phyloP scores from a whole-genome alignment of 495 filamentous ascomycete genomes.

The Mytilinidion resinicola region DNA sequence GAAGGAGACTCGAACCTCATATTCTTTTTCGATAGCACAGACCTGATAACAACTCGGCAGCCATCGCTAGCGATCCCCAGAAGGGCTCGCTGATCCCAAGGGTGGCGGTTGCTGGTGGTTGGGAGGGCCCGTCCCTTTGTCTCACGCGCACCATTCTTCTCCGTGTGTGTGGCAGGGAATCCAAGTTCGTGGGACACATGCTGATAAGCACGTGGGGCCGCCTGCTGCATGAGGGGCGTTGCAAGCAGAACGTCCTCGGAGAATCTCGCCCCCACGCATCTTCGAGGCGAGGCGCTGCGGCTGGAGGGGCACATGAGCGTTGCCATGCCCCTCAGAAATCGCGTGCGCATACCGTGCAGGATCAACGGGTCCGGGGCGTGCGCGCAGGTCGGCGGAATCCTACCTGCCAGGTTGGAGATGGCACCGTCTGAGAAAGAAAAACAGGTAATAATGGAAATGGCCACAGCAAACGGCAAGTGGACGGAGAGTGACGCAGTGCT shows the following conservation, averaged over 20 bases:
- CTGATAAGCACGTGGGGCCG: conserved; percentile 3
- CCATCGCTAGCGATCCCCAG: neutral
- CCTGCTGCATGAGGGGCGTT: neutral
- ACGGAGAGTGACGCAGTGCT: neutral
- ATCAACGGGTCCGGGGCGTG: neutral
- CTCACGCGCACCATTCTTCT: neutral
- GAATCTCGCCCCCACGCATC: neutral
- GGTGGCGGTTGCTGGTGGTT: neutral
- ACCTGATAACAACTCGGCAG: neutral
- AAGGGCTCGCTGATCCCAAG: neutral
- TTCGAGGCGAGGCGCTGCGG: neutral
- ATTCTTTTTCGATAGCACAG: neutral
- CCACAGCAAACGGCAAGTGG: neutral
- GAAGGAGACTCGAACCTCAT: neutral
- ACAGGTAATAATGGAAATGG: neutral
- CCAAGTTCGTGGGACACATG: conserved; percentile 4
- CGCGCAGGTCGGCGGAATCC: neutral
- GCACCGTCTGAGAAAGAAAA: neutral
- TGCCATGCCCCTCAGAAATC: neutral
- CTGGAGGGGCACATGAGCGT: neutral
- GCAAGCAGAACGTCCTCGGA: neutral
- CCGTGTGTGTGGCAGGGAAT: neutral
- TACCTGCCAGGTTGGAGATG: neutral
- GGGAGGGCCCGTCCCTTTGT: neutral
- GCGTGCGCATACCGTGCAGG: neutral